Percentiles rank a stretch among this genome's conserved stretches.
Evolutionary conservation across 2,329 filamentous ascomycete species (phyloP).

Genomic region (Colletotrichum lindemuthianum): DNA sequence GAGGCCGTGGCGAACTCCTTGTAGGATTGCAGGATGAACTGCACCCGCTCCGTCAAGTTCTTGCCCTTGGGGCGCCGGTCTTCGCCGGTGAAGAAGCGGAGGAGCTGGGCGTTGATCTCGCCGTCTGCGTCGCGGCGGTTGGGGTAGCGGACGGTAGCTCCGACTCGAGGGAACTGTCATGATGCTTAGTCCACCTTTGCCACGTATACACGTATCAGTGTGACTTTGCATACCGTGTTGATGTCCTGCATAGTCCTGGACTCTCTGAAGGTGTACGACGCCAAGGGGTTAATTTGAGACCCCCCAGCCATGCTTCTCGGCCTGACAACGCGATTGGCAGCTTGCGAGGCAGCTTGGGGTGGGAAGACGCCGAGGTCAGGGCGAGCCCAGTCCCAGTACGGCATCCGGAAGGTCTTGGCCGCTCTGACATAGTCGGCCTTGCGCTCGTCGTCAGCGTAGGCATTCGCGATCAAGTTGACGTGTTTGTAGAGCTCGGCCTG

Average conservation of each 20-base stretch:
- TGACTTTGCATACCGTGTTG: slow-evolving; percentile 2
- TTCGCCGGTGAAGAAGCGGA: slow-evolving; percentile 20
- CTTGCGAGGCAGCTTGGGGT: slow-evolving; percentile 36
- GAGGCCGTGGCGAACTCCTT: slow-evolving; percentile 23
- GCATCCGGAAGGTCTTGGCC: slow-evolving; percentile 43
- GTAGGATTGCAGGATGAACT: slow-evolving; percentile 33
- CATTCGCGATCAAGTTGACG: slow-evolving; percentile 38
- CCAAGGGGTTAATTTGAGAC: slow-evolving; percentile 30
- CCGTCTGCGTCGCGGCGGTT: slow-evolving; percentile 7
- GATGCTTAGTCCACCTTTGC: neutral
- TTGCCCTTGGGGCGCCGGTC: neutral
- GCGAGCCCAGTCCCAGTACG: slow-evolving; percentile 48
- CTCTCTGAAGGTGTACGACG: slow-evolving; percentile 26
- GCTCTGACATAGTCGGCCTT: slow-evolving; percentile 41
- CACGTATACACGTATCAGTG: neutral
- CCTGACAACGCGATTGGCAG: slow-evolving; percentile 12
- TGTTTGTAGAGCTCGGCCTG: slow-evolving; percentile 41
- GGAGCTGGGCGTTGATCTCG: slow-evolving; percentile 1
- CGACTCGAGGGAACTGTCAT: slow-evolving; percentile 7
- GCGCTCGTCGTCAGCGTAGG: slow-evolving; percentile 37
- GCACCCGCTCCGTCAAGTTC: slow-evolving; percentile 33
- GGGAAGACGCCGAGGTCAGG: slow-evolving; percentile 36
- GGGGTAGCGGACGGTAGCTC: slow-evolving; percentile 39
- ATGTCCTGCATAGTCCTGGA: neutral
- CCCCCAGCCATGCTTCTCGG: slow-evolving; percentile 44